These are phyloP conservation scores for Calocybe cyanea DNA, from an alignment of 768 basidiomycete species.

Conservation along the genomic window DNA sequence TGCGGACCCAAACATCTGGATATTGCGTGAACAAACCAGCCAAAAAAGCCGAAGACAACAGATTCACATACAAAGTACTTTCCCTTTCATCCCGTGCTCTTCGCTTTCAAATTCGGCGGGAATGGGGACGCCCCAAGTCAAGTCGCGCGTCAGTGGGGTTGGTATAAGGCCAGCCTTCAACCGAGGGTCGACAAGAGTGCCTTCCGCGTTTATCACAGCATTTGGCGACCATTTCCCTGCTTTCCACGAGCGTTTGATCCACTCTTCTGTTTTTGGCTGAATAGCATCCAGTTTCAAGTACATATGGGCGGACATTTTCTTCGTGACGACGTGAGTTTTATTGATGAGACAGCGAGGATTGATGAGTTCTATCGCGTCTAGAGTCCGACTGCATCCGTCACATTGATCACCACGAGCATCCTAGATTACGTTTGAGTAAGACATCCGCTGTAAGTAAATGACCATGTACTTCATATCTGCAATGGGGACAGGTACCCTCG, in stretches of 20 bases:
- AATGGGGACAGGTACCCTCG: conserved; percentile 96
- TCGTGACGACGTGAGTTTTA: conserved; percentile 72
- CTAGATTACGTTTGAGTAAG: conserved; percentile 28
- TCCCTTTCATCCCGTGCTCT: conserved; percentile 85
- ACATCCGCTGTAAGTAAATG: neutral
- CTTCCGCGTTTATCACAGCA: conserved; percentile 83
- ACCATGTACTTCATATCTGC: conserved; percentile 67
- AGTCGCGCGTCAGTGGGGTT: conserved; percentile 89
- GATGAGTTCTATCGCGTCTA: conserved; percentile 90
- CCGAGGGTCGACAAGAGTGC: conserved; percentile 86
- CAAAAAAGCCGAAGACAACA: neutral
- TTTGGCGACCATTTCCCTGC: conserved; percentile 92
- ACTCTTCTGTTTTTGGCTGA: conserved; percentile 80
- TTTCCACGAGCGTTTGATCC: conserved; percentile 78
- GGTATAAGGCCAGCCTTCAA: conserved; percentile 82
- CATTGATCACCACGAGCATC: conserved; percentile 99
- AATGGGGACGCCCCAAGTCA: conserved; percentile 95
- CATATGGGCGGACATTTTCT: conserved; percentile 83
- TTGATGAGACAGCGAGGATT: conserved; percentile 92
- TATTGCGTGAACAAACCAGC: conserved; percentile 7
- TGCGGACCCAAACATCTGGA: conserved; percentile 88
- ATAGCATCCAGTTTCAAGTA: conserved; percentile 83
- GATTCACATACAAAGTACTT: conserved; percentile 87
- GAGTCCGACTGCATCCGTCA: conserved; percentile 87
- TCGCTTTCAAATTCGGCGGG: conserved; percentile 52